Percentiles rank a stretch among this genome's conserved stretches.
These are phyloP conservation scores for Austroboletus festivus DNA, from an alignment of 768 basidiomycete genomes.

Conservation along the genomic window DNA sequence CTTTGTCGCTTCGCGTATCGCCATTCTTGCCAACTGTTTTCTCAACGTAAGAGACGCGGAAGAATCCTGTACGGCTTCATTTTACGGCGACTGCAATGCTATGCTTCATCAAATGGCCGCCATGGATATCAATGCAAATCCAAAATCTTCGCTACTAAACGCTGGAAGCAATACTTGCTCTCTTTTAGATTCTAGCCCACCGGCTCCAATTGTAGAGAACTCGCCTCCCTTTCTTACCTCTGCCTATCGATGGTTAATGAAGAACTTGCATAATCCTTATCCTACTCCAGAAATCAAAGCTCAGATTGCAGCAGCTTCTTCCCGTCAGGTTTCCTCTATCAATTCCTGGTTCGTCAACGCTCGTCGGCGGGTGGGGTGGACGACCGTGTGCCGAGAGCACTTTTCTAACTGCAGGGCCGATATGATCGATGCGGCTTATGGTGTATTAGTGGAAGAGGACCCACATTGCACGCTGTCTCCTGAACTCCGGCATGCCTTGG, in stretches of 20 bases:
- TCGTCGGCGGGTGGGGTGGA: slow-evolving; percentile 56
- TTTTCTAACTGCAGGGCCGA: slow-evolving; percentile 28
- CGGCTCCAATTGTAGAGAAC: fast-evolving
- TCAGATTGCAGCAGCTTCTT: slow-evolving; percentile 17
- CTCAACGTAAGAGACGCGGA: slow-evolving; percentile 2
- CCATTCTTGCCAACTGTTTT: slow-evolving; percentile 2
- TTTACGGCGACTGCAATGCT: slow-evolving; percentile 4
- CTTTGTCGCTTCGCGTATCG: slow-evolving; percentile 2
- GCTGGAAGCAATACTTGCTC: too few relatives aligned
- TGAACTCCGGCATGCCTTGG: slow-evolving; percentile 25
- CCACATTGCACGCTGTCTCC: slow-evolving; percentile 6
- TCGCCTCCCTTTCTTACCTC: slow-evolving; percentile 1
- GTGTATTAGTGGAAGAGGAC: slow-evolving; percentile 27
- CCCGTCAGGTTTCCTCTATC: slow-evolving; percentile 28
- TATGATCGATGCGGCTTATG: slow-evolving; percentile 28
- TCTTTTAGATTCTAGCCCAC: not conserved
- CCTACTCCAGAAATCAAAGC: slow-evolving; percentile 34
- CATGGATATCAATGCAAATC: not conserved
- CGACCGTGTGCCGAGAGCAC: slow-evolving; percentile 30
- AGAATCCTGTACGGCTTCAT: not conserved
- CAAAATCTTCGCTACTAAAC: not conserved
- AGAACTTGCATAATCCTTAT: slow-evolving; percentile 54
- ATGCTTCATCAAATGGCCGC: slow-evolving; percentile 4
- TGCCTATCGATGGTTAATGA: slow-evolving; percentile 41
- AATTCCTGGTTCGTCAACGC: slow-evolving; percentile 47